These are phyloP conservation scores for Apiotrichum gamsii DNA, from an alignment of 1,284 basidiomycete species.

Conservation along the genomic window DNA sequence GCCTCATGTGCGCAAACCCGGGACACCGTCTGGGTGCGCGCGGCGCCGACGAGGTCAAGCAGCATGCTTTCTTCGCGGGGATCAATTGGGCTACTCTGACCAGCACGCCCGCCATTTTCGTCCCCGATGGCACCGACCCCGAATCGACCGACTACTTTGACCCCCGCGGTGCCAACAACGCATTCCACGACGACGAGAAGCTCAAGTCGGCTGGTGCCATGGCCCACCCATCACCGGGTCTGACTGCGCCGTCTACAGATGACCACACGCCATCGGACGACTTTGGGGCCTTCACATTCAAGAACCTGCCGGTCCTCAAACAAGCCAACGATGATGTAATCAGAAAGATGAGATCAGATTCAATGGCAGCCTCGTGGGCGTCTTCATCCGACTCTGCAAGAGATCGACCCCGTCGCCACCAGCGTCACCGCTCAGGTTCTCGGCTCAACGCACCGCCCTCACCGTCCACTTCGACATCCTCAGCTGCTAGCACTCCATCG, in stretches of 20 bases:
- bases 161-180: constrained; percentile 60
- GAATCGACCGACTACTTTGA: constrained; percentile 99
- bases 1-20: constrained; percentile 78
- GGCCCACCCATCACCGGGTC: background rate
- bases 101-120: constrained; percentile 83
- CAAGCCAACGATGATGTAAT: constrained; percentile 99
- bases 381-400: constrained; percentile 4
- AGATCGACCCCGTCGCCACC: constrained; percentile 4
- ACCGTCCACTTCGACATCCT: constrained; percentile 86
- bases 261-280: constrained; percentile 56
- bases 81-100: constrained; percentile 92
- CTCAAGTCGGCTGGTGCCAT: background rate
- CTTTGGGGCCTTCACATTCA: constrained; percentile 97
- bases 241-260: constrained; percentile 18
- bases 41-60: constrained; percentile 88
- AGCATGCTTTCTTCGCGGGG: constrained; percentile 81
- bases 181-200: constrained; percentile 37
- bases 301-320: constrained; percentile 93
- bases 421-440: background rate
- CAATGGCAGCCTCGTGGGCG: constrained; percentile 25
- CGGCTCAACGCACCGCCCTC: constrained; percentile 50
- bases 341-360: constrained; percentile 64
- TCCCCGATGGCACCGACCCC: constrained; percentile 89
- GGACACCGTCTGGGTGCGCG: constrained; percentile 72
- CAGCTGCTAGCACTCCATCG: constrained; percentile 84